Evolutionary conservation across 495 filamentous ascomycete genomes (phyloP).

Genomic region (Penicillium argentinense): DNA sequence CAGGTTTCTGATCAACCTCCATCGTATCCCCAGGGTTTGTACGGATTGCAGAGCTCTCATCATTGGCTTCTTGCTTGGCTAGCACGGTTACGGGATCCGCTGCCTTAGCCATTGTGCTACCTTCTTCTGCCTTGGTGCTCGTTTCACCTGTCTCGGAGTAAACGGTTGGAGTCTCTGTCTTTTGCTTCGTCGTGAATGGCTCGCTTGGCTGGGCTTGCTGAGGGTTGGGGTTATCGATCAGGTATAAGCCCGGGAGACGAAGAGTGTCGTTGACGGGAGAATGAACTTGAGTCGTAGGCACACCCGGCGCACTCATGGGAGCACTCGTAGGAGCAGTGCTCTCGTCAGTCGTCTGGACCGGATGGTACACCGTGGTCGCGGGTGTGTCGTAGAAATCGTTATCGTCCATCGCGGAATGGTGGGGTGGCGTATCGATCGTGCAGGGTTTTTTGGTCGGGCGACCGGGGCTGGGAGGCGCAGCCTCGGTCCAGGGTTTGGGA

Average conservation of each 20-base stretch:
- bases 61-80: conserved; percentile 8
- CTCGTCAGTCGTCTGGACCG: conserved; percentile 2
- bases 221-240: conserved; percentile 30
- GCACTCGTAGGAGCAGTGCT: conserved; percentile 1
- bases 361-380: conserved; percentile 27
- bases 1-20: conserved; percentile 32
- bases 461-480: conserved; percentile 16
- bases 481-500: conserved; percentile 17
- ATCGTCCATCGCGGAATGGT: conserved; percentile 37
- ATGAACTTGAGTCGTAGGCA: conserved; percentile 7
- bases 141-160: not conserved
- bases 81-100: not conserved
- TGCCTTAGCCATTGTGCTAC: not conserved
- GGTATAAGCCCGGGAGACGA: conserved; percentile 43
- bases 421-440: conserved; percentile 37
- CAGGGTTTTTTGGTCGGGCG: conserved; percentile 24
- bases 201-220: conserved; percentile 17
- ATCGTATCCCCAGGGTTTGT: conserved; percentile 27
- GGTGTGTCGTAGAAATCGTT: conserved; percentile 48
- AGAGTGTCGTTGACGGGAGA: conserved; percentile 14
- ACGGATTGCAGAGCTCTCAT: conserved; percentile 1
- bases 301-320: no score
- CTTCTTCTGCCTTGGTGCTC: conserved; percentile 1
- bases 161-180: not conserved
- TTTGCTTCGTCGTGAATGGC: not conserved